Base-by-base conservation (phyloP, 2,329 filamentous ascomycete species). In the Microsporum ferrugineum region DNA sequence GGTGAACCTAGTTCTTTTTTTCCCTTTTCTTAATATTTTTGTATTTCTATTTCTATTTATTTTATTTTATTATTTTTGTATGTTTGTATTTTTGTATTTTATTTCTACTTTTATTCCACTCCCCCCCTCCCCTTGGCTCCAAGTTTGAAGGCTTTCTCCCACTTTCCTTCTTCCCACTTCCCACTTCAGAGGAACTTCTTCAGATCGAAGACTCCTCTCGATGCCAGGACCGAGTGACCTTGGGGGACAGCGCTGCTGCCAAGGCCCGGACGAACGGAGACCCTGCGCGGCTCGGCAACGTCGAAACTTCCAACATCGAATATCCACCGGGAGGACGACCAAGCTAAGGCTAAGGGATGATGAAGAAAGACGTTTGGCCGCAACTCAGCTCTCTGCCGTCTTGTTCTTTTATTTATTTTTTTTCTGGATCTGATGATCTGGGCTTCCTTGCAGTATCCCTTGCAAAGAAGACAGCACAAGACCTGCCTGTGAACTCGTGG, bases 241-340 rank as follows among this genome's bases (percentile, higher is more conserved):
- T 51, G 58, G 58, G 47, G 43, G 17, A 36, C 8, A 43, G 14
- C 34, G 47, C 59, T 17, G 47, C 58, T 43, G 51, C 57, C 61
- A 60, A 62, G 58, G 23, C 33, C 34, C 61, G 61, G 61, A 53
- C 61, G 58, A 62, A 62, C 31, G 61, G 61, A 62, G 60, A 39
- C 61, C 14, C 55, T 57, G 51, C 51, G 51, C 51, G 51, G 51
- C 51, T 55, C 51, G 51, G 51, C 51, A 55, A 55, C 51, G 51
- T 55, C 51, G 51, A 55, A 55, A 55, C 51, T 55, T 55, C 51
- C 45, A 36, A 55, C 51, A 34, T 34, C n/a, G 10, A 17, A 36
- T 55, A 55, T 55, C 51, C 51, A 55, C 51, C 51, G 33, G n/a
- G 51, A 14, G 5, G 7, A 34, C 8, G 29, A 36, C 29, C 8